A percentile compares a stretch with the other conserved stretches of the same genome.
phyloP scores from a whole-genome alignment of 2,329 filamentous ascomycete species.

The Graphium sp. region DNA sequence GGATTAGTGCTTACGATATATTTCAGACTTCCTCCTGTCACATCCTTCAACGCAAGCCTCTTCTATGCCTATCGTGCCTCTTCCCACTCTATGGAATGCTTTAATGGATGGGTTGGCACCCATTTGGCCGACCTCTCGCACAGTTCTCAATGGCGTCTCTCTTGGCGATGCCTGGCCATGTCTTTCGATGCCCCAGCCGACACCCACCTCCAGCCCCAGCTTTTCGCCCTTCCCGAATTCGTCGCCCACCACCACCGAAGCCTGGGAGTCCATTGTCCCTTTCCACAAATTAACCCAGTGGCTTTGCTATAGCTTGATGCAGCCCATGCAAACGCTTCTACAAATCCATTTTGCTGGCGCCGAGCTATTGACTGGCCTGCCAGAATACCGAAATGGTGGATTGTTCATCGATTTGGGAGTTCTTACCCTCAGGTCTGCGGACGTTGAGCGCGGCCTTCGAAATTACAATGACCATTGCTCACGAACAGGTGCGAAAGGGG shows the following conservation, averaged over 20 bases:
- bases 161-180: slow-evolving; percentile 94
- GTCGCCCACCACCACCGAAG: slow-evolving; percentile 29
- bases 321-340: slow-evolving; percentile 70
- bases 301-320: slow-evolving; percentile 88
- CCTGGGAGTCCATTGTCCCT: slow-evolving; percentile 67
- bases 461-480: slow-evolving; percentile 48
- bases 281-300: slow-evolving; percentile 94
- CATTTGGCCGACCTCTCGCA: slow-evolving; percentile 82
- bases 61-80: slow-evolving; percentile 69
- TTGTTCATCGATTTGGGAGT: slow-evolving; percentile 75
- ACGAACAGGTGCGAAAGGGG: slow-evolving; percentile 47
- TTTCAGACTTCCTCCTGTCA: slow-evolving; percentile 71
- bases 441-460: slow-evolving; percentile 53
- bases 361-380: slow-evolving; percentile 71
- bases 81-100: slow-evolving; percentile 80
- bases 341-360: slow-evolving; percentile 66
- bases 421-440: slow-evolving; percentile 54
- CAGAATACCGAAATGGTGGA: slow-evolving; percentile 85
- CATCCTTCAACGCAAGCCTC: slow-evolving; percentile 82
- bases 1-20: slow-evolving; percentile 8
- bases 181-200: slow-evolving; percentile 51
- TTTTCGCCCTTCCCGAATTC: slow-evolving; percentile 28
- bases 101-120: slow-evolving; percentile 73
- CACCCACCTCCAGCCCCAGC: slow-evolving; percentile 25
- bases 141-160: slow-evolving; percentile 69